Evolutionary conservation across 1,284 basidiomycete species (phyloP), one percentile per base, ranked within the genome.

Genomic region (Apiotrichum mycotoxinovorans): DNA sequence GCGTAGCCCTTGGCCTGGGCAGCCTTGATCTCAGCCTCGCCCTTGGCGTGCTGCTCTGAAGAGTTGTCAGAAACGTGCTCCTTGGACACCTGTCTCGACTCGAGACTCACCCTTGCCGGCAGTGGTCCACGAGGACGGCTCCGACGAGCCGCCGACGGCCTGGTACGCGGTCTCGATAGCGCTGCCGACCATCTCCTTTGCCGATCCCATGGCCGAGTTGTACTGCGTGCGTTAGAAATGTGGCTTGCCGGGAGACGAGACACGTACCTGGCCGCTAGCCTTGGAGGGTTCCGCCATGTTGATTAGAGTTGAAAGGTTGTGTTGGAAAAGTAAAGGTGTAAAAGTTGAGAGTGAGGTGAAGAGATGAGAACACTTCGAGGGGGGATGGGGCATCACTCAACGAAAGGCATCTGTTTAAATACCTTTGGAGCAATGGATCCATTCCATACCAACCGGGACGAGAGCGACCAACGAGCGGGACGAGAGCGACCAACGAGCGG

Each of bases 31-130:
- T 76, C 72, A 12, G 79, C 79, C 71, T 88, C 87, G 51, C 87
- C 87, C 54, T 79, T 72, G 42, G 80, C 79, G 68, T 87, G 87
- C 60, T 73, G 73, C 59, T 88, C 79, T 63, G n/a, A n/a, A n/a
- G n/a, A n/a, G n/a, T n/a, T n/a, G n/a, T n/a, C n/a, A n/a, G n/a
- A n/a, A 30, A 30, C 30, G 30, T 30, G 7, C 30, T 12, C 30
- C 12, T 30, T 30, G 7, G 7, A 12, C 30, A 5, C 12, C n/a
- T 11, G 3, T 10, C 45, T 4, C 18, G 3, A 22, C 3, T 5
- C 14, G 45, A 34, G 33, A 4, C 5, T 18, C 17, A 15, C 22
- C 20, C 30, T 23, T 27, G 20, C 56, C 57, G 5, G 58, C 48
- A 2, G 58, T 60, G 30, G 58, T 56, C 51, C 49, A 64, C 22